Conservation (phyloP, 2,329 filamentous ascomycete species). For the Microcera coccophila region DNA sequence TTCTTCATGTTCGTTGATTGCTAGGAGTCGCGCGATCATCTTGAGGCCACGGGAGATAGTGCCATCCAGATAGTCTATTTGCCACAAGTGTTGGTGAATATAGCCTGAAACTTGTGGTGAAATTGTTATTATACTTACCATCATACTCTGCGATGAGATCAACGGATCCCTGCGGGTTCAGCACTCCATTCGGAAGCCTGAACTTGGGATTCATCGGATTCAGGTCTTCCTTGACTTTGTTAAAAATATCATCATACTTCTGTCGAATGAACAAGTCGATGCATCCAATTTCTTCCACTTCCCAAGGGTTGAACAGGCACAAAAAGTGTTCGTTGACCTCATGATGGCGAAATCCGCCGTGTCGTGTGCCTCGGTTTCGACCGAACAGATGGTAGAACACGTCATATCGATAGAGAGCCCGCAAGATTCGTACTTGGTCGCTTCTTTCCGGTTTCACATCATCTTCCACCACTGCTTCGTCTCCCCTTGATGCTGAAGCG, state of each 20-base stretch:
- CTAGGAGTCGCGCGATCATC: too few relatives aligned
- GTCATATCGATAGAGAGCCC: conserved; percentile 21
- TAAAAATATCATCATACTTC: conserved; percentile 9
- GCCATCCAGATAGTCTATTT: too few relatives aligned
- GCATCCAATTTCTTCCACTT: conserved; percentile 13
- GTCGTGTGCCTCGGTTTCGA: conserved; percentile 6
- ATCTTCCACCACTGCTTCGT: too few relatives aligned
- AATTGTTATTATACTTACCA: too few relatives aligned
- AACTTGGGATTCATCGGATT: background rate
- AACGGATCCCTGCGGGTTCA: background rate
- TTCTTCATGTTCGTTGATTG: too few relatives aligned
- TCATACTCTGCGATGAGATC: background rate
- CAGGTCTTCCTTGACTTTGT: conserved; percentile 6
- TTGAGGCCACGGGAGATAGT: too few relatives aligned
- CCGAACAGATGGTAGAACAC: conserved; percentile 11
- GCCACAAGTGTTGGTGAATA: too few relatives aligned
- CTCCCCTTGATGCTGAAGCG: too few relatives aligned
- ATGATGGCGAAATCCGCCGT: conserved; percentile 1
- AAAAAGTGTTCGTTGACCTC: conserved; percentile 10
- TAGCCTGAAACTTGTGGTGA: too few relatives aligned
- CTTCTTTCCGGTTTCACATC: too few relatives aligned
- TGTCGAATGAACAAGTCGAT: conserved; percentile 11
- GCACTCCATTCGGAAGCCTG: background rate
- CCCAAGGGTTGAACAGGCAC: conserved; percentile 15
- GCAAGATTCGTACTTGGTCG: too few relatives aligned